Conservation (phyloP, 2,329 filamentous ascomycete genomes). For the Endocalyx cinctus region DNA sequence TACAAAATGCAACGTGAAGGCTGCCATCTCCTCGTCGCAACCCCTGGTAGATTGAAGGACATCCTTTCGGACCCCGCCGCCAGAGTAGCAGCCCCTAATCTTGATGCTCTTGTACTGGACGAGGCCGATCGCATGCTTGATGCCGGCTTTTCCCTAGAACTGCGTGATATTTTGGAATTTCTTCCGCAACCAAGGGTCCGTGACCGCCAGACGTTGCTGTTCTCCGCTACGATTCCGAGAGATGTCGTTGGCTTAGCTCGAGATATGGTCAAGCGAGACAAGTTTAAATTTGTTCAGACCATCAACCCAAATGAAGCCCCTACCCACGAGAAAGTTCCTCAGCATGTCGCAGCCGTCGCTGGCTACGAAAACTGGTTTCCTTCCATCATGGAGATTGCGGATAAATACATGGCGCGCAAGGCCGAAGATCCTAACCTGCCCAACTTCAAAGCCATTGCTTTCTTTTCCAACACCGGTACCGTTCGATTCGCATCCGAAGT, state of each 20-base stretch:
- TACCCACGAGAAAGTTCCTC: conserved; percentile 81
- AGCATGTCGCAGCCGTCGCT: conserved; percentile 63
- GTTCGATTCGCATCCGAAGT: conserved; percentile 61
- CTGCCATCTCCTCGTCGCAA: conserved; percentile 86
- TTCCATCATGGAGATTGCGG: conserved; percentile 69
- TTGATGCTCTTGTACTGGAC: conserved; percentile 90
- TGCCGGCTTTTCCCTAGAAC: conserved; percentile 72
- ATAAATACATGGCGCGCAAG: conserved; percentile 50
- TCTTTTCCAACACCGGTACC: conserved; percentile 74
- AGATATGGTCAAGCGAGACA: conserved; percentile 67
- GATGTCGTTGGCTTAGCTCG: conserved; percentile 78
- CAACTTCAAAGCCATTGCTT: conserved; percentile 95
- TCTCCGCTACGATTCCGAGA: conserved; percentile 86
- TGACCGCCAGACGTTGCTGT: conserved; percentile 85
- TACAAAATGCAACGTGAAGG: conserved; percentile 64
- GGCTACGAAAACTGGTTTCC: conserved; percentile 76
- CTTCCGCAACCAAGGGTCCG: conserved; percentile 61
- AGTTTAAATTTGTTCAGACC: conserved; percentile 90
- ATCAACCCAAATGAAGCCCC: conserved; percentile 75
- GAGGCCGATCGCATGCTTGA: conserved; percentile 99
- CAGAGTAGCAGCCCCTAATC: conserved; percentile 67
- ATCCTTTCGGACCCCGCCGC: conserved; percentile 63
- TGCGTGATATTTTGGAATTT: conserved; percentile 53
- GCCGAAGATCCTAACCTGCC: conserved; percentile 32
- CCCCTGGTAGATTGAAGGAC: conserved; percentile 83